These are phyloP conservation scores for Letharia lupina DNA, from an alignment of 495 filamentous ascomycete species.

Conservation along the genomic window DNA sequence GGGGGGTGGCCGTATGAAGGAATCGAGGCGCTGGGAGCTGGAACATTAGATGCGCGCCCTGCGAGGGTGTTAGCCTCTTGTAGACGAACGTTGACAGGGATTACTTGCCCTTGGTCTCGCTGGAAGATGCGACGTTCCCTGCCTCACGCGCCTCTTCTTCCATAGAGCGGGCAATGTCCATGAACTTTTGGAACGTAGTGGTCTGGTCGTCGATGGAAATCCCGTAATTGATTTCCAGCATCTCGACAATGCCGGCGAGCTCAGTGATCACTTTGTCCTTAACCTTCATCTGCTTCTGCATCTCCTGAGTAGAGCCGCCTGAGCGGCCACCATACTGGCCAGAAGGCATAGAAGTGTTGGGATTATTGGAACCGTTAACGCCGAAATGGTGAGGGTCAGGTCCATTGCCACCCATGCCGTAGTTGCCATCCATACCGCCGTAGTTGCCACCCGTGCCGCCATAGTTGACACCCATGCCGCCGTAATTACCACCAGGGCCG, in stretches of 20 bases:
- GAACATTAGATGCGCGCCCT: neutral
- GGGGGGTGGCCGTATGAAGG: neutral
- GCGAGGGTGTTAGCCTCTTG: neutral
- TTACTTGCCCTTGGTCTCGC: neutral
- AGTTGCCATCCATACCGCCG: neutral
- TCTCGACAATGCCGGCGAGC: neutral
- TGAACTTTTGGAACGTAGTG: neutral
- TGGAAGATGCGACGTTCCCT: neutral
- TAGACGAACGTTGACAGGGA: neutral
- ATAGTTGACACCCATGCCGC: too few species aligned
- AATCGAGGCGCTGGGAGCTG: neutral
- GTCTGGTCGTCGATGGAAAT: neutral
- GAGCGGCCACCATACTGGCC: neutral
- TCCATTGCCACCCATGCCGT: neutral
- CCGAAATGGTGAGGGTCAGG: neutral
- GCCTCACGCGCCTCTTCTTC: neutral
- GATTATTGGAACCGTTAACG: neutral
- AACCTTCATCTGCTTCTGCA: neutral
- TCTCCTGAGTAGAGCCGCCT: neutral
- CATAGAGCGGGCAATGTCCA: neutral
- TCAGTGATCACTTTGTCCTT: conserved; percentile 5
- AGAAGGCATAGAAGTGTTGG: neutral
- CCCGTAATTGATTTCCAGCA: conserved; percentile 5
- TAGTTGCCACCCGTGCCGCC: neutral
- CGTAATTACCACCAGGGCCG: neutral